phyloP scores from a whole-genome alignment of 257 asterid species.

The Oldenlandia corymbosa region DNA sequence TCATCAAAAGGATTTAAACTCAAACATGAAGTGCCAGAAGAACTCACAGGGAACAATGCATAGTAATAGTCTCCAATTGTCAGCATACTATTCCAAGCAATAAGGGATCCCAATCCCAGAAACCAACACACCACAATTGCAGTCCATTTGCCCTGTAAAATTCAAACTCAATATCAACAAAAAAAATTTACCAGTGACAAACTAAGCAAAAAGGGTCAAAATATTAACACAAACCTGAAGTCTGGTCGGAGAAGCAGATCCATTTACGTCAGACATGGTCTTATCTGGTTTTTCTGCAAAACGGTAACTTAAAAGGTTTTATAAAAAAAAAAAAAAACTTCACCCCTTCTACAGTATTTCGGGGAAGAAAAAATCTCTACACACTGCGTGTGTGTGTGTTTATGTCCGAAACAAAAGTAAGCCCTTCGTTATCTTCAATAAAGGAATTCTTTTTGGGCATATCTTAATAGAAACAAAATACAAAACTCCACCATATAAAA shows the following conservation, averaged over 20 bases:
- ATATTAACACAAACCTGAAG: slow-evolving; percentile 45
- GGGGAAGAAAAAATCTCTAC: neutral
- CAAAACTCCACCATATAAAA: neutral
- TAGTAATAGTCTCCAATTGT: slow-evolving; percentile 37
- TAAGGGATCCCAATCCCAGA: slow-evolving; percentile 34
- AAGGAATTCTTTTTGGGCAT: too few relatives aligned
- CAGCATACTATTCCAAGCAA: slow-evolving; percentile 34
- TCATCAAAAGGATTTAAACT: neutral
- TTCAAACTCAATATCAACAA: neutral
- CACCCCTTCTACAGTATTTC: neutral
- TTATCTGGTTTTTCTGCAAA: slow-evolving; percentile 21
- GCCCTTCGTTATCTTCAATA: too few relatives aligned
- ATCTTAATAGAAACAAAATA: neutral
- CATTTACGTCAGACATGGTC: slow-evolving; percentile 20
- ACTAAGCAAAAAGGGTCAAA: neutral
- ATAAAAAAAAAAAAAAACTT: too few relatives aligned
- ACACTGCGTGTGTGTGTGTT: neutral
- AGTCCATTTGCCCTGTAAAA: slow-evolving; percentile 26
- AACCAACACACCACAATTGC: slow-evolving; percentile 27
- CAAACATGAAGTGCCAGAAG: neutral
- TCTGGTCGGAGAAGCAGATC: slow-evolving; percentile 39
- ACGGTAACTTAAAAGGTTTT: neutral
- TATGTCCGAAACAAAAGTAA: neutral
- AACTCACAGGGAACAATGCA: slow-evolving; percentile 31
- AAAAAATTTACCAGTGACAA: neutral